Base-by-base conservation (phyloP, 805 yeast genomes). In the Saturnispora zaruensis region DNA sequence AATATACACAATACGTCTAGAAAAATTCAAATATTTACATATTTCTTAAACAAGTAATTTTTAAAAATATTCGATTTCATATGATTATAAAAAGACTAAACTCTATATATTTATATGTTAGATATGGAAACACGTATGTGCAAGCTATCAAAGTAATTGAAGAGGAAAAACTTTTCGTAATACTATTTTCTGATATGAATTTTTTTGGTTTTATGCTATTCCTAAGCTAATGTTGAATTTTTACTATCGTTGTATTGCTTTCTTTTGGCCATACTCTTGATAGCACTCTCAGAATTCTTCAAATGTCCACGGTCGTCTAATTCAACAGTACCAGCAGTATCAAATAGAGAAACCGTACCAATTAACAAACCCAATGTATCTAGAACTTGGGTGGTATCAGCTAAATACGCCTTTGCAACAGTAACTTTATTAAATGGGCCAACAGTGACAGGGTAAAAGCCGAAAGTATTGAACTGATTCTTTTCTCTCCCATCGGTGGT, bases 391-490 rank as follows among this genome's bases (percentile, higher is more conserved):
- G 75, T 69, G 5, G 96, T 96, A 61, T 88, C 93, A 41, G 82
- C 75, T 60, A 90, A 71, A 64, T 90, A 96, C 21, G 95, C 82
- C 38, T 85, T 82, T 0, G 96, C 97, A 24, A 79, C 76, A 0
- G 97, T 90, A 56, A 77, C 74, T 65, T 89, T 89, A 8, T 88
- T 81, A 0, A 96, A 91, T 3, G 96, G 95, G 0, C 97, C 97
- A 43, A 90, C 95, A 21, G 95, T 87, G 30, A 87, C 89, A 0
- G 96, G 90, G 63, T 80, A 85, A 45, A 89, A 69, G 14, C 91
- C 86, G 64, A 77, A 77, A 44, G 73, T 63, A 28, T 76, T 78
- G 58, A 70, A 72, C n/a, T 64, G 57, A 57, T 80, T 77, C 49
- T 65, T 66, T 2, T 71, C 68, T 37, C 70, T 63, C 6, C 69